Base-by-base conservation (phyloP, 2,329 filamentous ascomycete genomes). In the Botrytis sinoallii region DNA sequence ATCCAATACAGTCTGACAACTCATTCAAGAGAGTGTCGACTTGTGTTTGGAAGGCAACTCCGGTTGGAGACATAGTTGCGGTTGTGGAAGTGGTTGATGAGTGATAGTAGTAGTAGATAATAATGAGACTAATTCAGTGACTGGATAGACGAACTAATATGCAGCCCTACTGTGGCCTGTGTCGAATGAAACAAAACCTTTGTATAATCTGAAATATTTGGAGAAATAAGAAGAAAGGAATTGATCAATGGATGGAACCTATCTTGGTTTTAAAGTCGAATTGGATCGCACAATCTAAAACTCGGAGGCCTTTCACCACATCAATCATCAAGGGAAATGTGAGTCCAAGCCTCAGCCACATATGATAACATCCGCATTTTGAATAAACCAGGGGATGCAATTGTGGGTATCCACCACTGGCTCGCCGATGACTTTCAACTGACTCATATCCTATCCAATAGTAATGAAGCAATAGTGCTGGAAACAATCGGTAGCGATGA, bases 181-280 rank as follows among this genome's bases (percentile, higher is more conserved):
- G n/a, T 52, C 22, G 25, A 40, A 25, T 40, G 44, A 64, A 52
- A 65, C n/a, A 32, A 40, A 42, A 40, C 55, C 59, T 71, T 71
- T 65, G 35, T 65, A 22, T 40, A 14, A 25, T 52, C n/a, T 44
- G n/a, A 52, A 44, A 42, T 25, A 46, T 18, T 64, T 65, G 16
- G 42, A 44, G 46, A 57, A 18, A 16, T 40, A 10, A 55, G 48
- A 29, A 55, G 59, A 65, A 71, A 66, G 42, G 25, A n/a, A 35
- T 55, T 44, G 25, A 57, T 65, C 70, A 71, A 66, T 71, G 60
- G 42, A 46, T 25, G n/a, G 60, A 25, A 71, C 40, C n/a, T 14
- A 35, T n/a, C 32, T 57, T 52, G 32, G 70, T 71, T 71, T 71
- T 71, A 71, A 66, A 65, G n/a, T 65, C 20, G 20, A 29, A 35